A percentile compares a stretch with the other conserved stretches of the same genome.
These are phyloP conservation scores for Ascochyta fabae DNA, from an alignment of 2,329 filamentous ascomycete genomes.

Conservation along the genomic window DNA sequence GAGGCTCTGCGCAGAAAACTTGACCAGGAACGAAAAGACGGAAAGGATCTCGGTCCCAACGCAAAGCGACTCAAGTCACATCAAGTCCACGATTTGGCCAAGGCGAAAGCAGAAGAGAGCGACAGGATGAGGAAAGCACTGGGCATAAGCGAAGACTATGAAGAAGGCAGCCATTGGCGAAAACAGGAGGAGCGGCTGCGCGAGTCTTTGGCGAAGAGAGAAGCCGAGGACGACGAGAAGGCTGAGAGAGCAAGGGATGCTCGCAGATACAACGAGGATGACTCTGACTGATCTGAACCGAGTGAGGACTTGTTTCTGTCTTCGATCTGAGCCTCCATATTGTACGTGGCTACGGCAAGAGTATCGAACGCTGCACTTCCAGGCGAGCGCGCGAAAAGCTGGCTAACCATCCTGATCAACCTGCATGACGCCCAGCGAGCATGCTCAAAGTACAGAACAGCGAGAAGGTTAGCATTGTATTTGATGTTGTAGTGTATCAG, in stretches of 20 bases:
- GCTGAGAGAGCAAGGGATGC: conserved; percentile 32
- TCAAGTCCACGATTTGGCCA: conserved; percentile 94
- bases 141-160: conserved; percentile 84
- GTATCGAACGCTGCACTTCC: too few species aligned
- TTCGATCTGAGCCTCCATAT: too few species aligned
- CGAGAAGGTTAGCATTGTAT: conserved; percentile 4
- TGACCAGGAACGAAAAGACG: conserved; percentile 52
- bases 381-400: not conserved
- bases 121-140: conserved; percentile 85
- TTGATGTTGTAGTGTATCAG: not conserved
- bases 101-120: conserved; percentile 95
- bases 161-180: conserved; percentile 86
- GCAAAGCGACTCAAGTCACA: conserved; percentile 78
- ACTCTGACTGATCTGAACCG: conserved; percentile 34
- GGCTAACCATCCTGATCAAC: too few species aligned
- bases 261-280: conserved; percentile 34
- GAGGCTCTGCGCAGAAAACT: conserved; percentile 71
- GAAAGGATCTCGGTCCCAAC: conserved; percentile 45
- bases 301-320: not conserved
- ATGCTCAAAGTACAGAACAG: not conserved
- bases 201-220: conserved; percentile 51
- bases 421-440: too few species aligned
- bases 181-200: conserved; percentile 75
- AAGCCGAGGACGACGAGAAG: conserved; percentile 44
- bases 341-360: too few species aligned